Percentiles rank a stretch among this genome's conserved stretches.
Conservation (phyloP, 768 basidiomycete genomes). For the Rhodotorula kratochvilovae region DNA sequence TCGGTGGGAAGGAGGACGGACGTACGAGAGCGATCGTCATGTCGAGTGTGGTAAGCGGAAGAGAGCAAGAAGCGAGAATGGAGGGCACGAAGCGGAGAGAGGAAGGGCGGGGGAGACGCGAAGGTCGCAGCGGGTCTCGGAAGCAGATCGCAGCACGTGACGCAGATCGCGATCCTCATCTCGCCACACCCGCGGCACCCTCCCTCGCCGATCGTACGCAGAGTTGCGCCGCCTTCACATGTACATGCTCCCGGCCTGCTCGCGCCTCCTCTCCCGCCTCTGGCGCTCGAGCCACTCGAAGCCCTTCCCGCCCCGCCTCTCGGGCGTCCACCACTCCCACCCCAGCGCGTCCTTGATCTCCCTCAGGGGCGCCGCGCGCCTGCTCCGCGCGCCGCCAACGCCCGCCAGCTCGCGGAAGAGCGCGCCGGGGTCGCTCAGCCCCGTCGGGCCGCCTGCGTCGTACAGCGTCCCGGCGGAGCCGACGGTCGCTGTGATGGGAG, state of each 20-base stretch:
- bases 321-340: conserved; percentile 31
- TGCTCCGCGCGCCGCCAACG: background rate
- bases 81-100: no score
- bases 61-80: no score
- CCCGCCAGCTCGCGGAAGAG: conserved; percentile 17
- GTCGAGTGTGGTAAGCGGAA: no score
- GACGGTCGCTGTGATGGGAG: background rate
- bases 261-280: conserved; percentile 14
- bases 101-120: no score
- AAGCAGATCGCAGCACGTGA: no score
- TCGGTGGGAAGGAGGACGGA: background rate
- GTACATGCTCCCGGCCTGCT: conserved; percentile 19
- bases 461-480: conserved; percentile 4
- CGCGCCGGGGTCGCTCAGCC: conserved; percentile 14
- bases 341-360: conserved; percentile 4
- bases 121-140: no score
- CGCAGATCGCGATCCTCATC: no score
- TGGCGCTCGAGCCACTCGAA: conserved; percentile 32
- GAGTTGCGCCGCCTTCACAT: conserved; percentile 12
- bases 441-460: conserved; percentile 23
- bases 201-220: background rate
- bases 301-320: conserved; percentile 1
- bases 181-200: no score
- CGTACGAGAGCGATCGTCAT: no score
- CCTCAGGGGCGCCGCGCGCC: background rate